Percentiles rank a stretch among this genome's conserved stretches.
Evolutionary conservation across 2,329 filamentous ascomycete species (phyloP).

Genomic region (Botrytis porri): DNA sequence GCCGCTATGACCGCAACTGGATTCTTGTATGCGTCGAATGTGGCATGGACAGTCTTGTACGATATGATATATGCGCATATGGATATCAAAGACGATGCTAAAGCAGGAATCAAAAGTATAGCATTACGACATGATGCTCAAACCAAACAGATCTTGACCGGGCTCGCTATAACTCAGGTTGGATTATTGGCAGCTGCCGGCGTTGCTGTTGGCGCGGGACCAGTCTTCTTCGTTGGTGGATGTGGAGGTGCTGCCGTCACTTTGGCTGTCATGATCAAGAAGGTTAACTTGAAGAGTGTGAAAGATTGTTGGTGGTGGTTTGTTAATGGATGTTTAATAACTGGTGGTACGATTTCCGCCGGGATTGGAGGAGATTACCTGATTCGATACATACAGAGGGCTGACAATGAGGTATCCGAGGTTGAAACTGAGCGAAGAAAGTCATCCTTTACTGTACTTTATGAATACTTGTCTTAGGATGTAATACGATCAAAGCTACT

Average conservation of each 20-base stretch:
- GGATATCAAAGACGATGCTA: conserved; percentile 82
- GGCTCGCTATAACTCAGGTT: conserved; percentile 67
- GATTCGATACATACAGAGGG: conserved; percentile 44
- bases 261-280: conserved; percentile 64
- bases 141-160: conserved; percentile 72
- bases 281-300: conserved; percentile 62
- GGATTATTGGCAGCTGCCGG: conserved; percentile 69
- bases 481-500: background rate
- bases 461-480: conserved; percentile 5
- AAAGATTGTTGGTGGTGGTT: conserved; percentile 78
- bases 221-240: conserved; percentile 65
- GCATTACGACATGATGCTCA: conserved; percentile 74
- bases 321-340: conserved; percentile 66
- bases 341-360: conserved; percentile 58
- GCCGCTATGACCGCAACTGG: conserved; percentile 63
- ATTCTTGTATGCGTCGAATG: conserved; percentile 71
- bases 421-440: background rate
- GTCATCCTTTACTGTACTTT: conserved; percentile 18
- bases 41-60: conserved; percentile 84
- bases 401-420: background rate
- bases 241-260: conserved; percentile 62
- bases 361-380: conserved; percentile 60
- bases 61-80: conserved; percentile 95
- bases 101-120: conserved; percentile 86
- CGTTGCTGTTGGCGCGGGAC: conserved; percentile 61